These are phyloP conservation scores for Citrullus mucosospermus DNA, from an alignment of 306 rosid genomes.

Conservation along the genomic window DNA sequence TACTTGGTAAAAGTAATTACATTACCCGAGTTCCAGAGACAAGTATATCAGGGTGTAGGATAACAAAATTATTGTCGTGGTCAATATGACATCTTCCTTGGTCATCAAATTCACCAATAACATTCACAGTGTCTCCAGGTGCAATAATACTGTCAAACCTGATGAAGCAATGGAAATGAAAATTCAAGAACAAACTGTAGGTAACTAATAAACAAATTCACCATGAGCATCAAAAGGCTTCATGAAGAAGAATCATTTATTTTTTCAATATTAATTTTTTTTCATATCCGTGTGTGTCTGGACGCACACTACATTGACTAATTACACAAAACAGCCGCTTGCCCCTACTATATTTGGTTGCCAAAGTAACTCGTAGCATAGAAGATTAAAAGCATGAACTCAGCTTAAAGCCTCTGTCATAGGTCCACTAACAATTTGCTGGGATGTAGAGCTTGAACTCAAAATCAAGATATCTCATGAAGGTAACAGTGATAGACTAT, in stretches of 20 bases:
- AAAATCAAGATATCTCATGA: neutral
- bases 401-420: neutral
- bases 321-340: too few relatives aligned
- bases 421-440: neutral
- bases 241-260: neutral
- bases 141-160: slow-evolving; percentile 67
- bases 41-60: slow-evolving; percentile 70
- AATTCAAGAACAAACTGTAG: neutral
- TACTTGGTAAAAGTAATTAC: neutral
- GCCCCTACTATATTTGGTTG: too few relatives aligned
- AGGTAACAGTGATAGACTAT: neutral
- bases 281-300: neutral
- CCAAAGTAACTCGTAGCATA: too few relatives aligned
- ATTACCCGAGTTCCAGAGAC: slow-evolving; percentile 87
- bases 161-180: slow-evolving; percentile 5
- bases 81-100: slow-evolving; percentile 57
- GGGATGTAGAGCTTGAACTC: neutral
- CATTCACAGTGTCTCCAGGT: slow-evolving; percentile 81
- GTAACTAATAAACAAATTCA: neutral
- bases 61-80: slow-evolving; percentile 51
- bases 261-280: too few relatives aligned
- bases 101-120: slow-evolving; percentile 71
- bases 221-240: neutral
- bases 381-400: neutral
- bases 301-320: neutral